Evolutionary conservation across 192 early-diverging fungal genomes (phyloP).

Genomic region (Glomus cerebriforme): DNA sequence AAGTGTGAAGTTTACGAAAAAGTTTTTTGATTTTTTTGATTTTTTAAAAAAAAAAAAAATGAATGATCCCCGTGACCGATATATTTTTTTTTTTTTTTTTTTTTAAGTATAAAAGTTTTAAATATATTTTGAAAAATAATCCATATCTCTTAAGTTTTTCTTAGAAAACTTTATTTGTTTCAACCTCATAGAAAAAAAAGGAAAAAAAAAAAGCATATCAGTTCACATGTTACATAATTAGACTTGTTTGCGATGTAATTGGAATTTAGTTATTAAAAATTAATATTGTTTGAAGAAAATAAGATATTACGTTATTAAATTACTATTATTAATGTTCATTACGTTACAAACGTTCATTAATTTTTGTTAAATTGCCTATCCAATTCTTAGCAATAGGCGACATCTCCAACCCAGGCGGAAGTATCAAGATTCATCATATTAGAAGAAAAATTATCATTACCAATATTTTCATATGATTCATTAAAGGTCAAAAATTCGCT

Average conservation of each 20-base stretch:
- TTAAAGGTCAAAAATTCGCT: slow-evolving; percentile 27
- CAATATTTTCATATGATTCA: background rate
- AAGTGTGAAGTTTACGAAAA: background rate
- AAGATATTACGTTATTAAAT: background rate
- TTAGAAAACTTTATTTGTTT: slow-evolving; percentile 3
- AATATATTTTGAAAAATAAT: background rate
- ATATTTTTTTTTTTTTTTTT: background rate
- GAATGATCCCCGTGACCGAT: slow-evolving; percentile 1
- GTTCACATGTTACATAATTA: slow-evolving; percentile 7
- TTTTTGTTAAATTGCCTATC: background rate
- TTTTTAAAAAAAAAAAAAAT: background rate
- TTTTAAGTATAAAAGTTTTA: background rate
- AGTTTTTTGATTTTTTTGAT: background rate
- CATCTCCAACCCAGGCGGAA: slow-evolving; percentile 17
- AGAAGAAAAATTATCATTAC: slow-evolving; percentile 4
- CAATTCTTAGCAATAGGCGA: slow-evolving; percentile 22
- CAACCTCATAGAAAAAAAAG: slow-evolving; percentile 12
- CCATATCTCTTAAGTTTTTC: slow-evolving; percentile 16
- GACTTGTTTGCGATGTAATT: background rate
- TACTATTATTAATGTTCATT: background rate
- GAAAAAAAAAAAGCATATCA: slow-evolving; percentile 11
- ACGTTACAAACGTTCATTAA: background rate
- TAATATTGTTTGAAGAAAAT: background rate
- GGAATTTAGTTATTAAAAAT: background rate
- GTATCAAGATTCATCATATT: background rate